phyloP scores from a whole-genome alignment of 352 stramenopile species.

The Peronospora farinosa region DNA sequence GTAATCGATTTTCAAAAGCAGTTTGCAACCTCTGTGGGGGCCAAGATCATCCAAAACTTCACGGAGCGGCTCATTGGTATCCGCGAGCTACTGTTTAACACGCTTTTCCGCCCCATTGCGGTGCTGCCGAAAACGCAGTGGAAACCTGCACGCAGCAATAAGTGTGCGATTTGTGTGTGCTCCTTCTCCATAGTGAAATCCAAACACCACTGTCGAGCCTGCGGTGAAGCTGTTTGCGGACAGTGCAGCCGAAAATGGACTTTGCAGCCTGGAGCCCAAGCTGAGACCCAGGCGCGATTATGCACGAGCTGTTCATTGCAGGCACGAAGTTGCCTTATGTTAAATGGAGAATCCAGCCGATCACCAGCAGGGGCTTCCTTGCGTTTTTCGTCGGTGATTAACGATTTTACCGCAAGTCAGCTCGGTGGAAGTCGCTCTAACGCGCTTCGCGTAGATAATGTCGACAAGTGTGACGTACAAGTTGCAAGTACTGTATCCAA shows the following conservation, averaged over 20 bases:
- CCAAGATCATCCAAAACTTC: constrained; percentile 76
- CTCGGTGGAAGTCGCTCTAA: constrained; percentile 21
- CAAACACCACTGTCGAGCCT: constrained; percentile 77
- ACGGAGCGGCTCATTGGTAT: constrained; percentile 72
- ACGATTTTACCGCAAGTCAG: constrained; percentile 26
- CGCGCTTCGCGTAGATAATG: constrained; percentile 14
- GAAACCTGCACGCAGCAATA: constrained; percentile 51
- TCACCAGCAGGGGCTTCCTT: constrained; percentile 35
- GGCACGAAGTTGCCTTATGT: constrained; percentile 50
- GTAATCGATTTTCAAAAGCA: constrained; percentile 83
- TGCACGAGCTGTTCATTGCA: constrained; percentile 79
- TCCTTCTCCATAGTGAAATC: constrained; percentile 70
- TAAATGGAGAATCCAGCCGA: constrained; percentile 23
- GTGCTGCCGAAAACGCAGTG: constrained; percentile 55
- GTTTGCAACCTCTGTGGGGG: constrained; percentile 47
- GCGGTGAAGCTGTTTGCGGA: constrained; percentile 71
- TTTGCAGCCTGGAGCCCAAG: constrained; percentile 52
- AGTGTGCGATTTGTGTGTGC: constrained; percentile 59
- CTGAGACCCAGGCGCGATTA: constrained; percentile 62
- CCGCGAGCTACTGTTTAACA: constrained; percentile 79
- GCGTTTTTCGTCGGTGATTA: constrained; percentile 23
- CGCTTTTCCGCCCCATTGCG: constrained; percentile 65
- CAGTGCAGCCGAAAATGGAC: constrained; percentile 81
- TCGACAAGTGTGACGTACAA: constrained; percentile 48
- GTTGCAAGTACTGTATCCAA: constrained; percentile 64